Evolutionary conservation across 2,329 filamentous ascomycete genomes (phyloP).

Genomic region (Volutella citrinella): DNA sequence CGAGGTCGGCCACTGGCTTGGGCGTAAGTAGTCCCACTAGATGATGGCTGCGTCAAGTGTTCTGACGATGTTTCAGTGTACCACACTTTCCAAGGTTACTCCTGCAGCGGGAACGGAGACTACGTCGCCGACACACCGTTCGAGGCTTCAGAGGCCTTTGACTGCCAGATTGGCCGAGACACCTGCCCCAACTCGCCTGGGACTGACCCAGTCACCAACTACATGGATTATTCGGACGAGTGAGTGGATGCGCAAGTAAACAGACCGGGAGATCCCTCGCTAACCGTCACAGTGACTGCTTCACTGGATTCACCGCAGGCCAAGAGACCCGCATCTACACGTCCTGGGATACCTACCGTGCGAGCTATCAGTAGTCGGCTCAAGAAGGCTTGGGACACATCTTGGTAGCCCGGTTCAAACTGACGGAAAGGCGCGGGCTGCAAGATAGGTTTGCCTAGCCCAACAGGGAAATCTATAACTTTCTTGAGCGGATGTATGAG

Average conservation of each 20-base stretch:
- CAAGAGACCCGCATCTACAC: not conserved
- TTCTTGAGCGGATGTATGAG: no score
- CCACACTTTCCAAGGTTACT: conserved; percentile 44
- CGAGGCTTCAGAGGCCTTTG: conserved; percentile 28
- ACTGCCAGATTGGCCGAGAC: conserved; percentile 37
- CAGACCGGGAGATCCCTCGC: no score
- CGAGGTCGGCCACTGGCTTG: conserved; percentile 49
- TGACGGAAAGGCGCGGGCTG: no score
- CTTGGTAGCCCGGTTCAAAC: no score
- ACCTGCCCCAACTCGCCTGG: conserved; percentile 31
- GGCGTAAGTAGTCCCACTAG: no score
- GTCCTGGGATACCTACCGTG: not conserved
- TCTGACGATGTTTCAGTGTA: conserved; percentile 31
- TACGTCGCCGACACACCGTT: conserved; percentile 39
- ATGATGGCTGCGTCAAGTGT: no score
- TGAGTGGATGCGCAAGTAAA: no score
- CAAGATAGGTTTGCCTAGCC: no score
- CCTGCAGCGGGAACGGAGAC: conserved; percentile 36
- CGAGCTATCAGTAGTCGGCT: not conserved
- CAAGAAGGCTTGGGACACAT: no score
- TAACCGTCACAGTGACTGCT: not conserved
- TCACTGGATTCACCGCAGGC: not conserved
- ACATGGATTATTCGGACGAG: conserved; percentile 42
- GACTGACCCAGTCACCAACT: conserved; percentile 36
- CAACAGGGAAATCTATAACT: no score